These are phyloP conservation scores for Fusarium nanum DNA, from an alignment of 2,329 filamentous ascomycete species.

Conservation along the genomic window DNA sequence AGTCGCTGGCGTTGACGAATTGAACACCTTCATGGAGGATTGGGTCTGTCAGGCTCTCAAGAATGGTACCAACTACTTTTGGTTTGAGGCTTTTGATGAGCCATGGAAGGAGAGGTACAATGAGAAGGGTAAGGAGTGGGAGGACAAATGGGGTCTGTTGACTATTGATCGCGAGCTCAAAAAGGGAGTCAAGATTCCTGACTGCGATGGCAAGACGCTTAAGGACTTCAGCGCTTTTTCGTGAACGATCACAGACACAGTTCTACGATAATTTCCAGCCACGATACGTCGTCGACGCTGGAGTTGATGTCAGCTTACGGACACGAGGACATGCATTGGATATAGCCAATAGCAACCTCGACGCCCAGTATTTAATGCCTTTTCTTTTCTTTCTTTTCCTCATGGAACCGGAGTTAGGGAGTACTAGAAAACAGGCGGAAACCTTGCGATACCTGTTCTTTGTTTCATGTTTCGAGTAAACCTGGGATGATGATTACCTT, in stretches of 20 bases:
- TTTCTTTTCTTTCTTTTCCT: slow-evolving; percentile 6
- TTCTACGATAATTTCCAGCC: background rate
- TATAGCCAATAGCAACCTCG: slow-evolving; percentile 17
- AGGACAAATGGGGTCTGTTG: slow-evolving; percentile 95
- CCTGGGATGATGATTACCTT: slow-evolving; percentile 15
- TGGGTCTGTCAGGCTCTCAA: slow-evolving; percentile 85
- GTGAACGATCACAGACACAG: slow-evolving; percentile 12
- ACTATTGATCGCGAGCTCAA: slow-evolving; percentile 88
- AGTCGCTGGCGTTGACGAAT: slow-evolving; percentile 80
- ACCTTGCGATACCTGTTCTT: slow-evolving; percentile 26
- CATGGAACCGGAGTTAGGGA: slow-evolving; percentile 31
- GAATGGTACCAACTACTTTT: slow-evolving; percentile 94
- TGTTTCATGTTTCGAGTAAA: slow-evolving; percentile 14
- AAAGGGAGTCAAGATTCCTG: slow-evolving; percentile 83
- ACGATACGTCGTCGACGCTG: slow-evolving; percentile 9
- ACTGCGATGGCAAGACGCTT: slow-evolving; percentile 81
- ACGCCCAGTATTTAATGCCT: slow-evolving; percentile 27
- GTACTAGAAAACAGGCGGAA: slow-evolving; percentile 29
- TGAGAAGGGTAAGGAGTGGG: slow-evolving; percentile 77
- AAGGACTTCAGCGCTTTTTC: slow-evolving; percentile 29
- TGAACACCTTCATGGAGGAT: slow-evolving; percentile 87
- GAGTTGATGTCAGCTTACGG: slow-evolving; percentile 10
- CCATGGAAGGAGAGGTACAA: slow-evolving; percentile 91
- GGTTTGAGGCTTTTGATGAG: slow-evolving; percentile 98
- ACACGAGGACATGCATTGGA: slow-evolving; percentile 25